Base-by-base conservation (phyloP, 441 rosid genomes). In the Croton laevigatus region DNA sequence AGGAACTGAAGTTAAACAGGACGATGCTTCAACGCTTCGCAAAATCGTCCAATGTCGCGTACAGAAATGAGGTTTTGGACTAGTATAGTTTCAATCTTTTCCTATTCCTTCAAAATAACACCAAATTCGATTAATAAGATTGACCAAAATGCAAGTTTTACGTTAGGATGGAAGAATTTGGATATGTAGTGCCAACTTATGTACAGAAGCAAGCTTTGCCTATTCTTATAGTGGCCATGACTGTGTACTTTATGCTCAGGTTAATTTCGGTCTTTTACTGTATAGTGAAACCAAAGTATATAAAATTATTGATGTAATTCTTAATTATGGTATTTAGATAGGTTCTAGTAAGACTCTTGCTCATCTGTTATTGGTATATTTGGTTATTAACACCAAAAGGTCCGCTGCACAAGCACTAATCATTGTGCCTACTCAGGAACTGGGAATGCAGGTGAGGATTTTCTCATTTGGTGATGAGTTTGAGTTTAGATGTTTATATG, bases 321-420 rank as follows among this genome's bases (percentile, higher is more conserved):
- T 81, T 27, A 6, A 13, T 75, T 81, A 23, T 80, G 73, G 61
- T 32, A 45, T 79, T 59, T 85, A 86, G 97, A 94, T 97, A 87
- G 97, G 97, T 80, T 90, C 94, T 23, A 97, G 98, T 59, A 89
- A 94, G 88, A 91, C 94, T n/a, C 88, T 94, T 83, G 87, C 96
- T 8, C 90, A 94, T 76, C 68, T 94, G 16, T 71, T 87, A 54
- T 71, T 80, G 79, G 83, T 91, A 71, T 84, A 83, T 78, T 85
- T 97, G 8, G 82, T 83, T 68, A 70, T 88, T 45, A 85, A 91
- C 57, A 79, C 91, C 49, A 82, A 81, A 75, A 73, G 89, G 69
- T 82, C 97, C 42, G 86, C 95, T 69, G 92, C 90, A 69, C 97
- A 91, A 84, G 94, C 90, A 36, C 73, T 86, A 6, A 81, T 94